Evolutionary conservation across 2,329 filamentous ascomycete species (phyloP).

Genomic region (Colletotrichum tamarilloi): DNA sequence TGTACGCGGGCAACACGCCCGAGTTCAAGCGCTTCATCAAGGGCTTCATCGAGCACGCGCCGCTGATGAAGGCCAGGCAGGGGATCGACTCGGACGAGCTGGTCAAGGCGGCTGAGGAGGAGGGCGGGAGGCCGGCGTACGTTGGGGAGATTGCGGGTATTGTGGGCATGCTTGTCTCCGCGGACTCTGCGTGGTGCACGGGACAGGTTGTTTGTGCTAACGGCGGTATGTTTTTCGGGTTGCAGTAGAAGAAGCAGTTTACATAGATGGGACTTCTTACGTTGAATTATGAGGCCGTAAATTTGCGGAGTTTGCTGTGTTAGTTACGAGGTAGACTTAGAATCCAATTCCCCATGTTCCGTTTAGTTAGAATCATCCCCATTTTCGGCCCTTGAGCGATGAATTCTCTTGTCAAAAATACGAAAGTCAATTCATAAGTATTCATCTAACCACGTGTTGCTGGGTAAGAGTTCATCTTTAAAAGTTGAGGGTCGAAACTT

Average conservation of each 20-base stretch:
- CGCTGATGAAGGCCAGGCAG: constrained; percentile 70
- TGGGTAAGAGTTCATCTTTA: too few species aligned
- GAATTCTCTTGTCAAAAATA: not conserved
- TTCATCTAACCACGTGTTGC: not conserved
- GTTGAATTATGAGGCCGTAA: not conserved
- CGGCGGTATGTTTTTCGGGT: constrained; percentile 70
- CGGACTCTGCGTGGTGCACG: constrained; percentile 81
- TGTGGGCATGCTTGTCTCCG: constrained; percentile 79
- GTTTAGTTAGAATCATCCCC: not conserved
- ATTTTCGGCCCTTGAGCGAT: not conserved
- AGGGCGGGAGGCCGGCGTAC: constrained; percentile 71
- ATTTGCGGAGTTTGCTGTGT: not conserved
- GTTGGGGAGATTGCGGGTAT: constrained; percentile 79
- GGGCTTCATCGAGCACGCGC: constrained; percentile 63
- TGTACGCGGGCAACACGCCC: constrained; percentile 58
- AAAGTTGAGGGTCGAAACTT: not conserved
- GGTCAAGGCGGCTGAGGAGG: constrained; percentile 67
- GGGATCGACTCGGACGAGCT: constrained; percentile 71
- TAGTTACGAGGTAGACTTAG: constrained; percentile 19
- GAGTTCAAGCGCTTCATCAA: constrained; percentile 56
- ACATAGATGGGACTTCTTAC: not conserved
- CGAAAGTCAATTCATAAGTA: not conserved
- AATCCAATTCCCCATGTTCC: constrained; percentile 14
- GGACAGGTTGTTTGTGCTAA: constrained; percentile 85
- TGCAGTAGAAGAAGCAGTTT: constrained; percentile 39